Evolutionary conservation across 139 green algal genomes (phyloP).

Genomic region (Chlamydomonas incerta): DNA sequence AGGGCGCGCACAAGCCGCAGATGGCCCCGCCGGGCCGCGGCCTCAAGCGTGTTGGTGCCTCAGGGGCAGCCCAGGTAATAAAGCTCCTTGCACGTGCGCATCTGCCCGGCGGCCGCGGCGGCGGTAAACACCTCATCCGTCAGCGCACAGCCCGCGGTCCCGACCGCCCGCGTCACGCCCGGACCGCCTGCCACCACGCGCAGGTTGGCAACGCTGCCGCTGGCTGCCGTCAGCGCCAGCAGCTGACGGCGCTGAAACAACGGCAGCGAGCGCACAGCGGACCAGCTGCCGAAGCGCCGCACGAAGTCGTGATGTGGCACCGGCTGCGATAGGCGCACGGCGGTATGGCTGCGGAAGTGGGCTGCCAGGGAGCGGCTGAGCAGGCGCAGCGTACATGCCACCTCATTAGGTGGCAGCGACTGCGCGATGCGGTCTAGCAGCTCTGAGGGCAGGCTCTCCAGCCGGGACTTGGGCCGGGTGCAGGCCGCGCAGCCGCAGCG

Average conservation of each 20-base stretch:
- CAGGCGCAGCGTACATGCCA: not conserved
- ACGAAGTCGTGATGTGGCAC: not conserved
- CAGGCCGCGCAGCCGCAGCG: too few relatives aligned
- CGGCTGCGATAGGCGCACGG: not conserved
- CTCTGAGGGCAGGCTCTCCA: not conserved
- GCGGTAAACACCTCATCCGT: not conserved
- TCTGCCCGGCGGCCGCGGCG: not conserved
- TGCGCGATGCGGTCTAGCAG: not conserved
- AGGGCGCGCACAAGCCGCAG: not conserved
- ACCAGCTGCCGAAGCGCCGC: not conserved
- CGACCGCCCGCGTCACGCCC: not conserved
- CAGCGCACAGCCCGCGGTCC: not conserved
- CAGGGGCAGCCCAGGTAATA: not conserved
- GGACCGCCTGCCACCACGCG: too few relatives aligned
- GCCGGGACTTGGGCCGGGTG: too few relatives aligned
- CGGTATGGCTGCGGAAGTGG: not conserved
- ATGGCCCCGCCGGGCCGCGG: not conserved
- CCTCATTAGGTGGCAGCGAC: not conserved
- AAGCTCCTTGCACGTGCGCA: not conserved
- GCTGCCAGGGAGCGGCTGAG: not conserved
- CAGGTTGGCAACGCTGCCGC: not conserved
- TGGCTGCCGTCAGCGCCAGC: not conserved
- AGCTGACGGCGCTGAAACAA: too few relatives aligned
- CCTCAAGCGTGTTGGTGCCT: not conserved
- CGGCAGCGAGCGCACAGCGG: not conserved